These are phyloP conservation scores for Kwoniella sp. DNA, from an alignment of 768 basidiomycete genomes.

Conservation along the genomic window DNA sequence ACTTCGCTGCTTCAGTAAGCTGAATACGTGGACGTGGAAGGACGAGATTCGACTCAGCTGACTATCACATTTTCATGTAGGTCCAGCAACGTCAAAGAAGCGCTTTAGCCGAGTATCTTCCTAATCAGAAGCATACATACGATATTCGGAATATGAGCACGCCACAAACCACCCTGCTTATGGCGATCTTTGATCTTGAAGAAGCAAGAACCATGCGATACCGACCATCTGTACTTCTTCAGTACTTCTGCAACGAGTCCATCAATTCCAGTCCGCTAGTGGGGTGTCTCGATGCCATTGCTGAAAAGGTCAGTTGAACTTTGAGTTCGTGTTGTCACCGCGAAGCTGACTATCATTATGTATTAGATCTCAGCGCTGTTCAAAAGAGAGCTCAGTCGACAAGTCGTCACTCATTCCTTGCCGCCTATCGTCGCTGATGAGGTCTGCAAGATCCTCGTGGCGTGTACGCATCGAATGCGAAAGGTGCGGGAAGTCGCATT, in stretches of 20 bases:
- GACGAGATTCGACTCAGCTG: background rate
- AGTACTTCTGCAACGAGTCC: conserved; percentile 84
- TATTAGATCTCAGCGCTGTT: conserved; percentile 76
- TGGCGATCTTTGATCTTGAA: conserved; percentile 85
- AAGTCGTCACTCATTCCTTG: conserved; percentile 77
- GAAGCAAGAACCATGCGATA: conserved; percentile 78
- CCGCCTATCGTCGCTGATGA: conserved; percentile 70
- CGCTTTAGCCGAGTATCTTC: conserved; percentile 67
- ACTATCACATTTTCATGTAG: conserved; percentile 58
- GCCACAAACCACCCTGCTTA: conserved; percentile 80
- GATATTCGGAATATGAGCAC: conserved; percentile 75
- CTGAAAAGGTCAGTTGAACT: conserved; percentile 74
- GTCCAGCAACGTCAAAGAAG: conserved; percentile 70
- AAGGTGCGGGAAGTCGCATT: conserved; percentile 80
- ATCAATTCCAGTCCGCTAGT: conserved; percentile 74
- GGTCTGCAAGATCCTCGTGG: conserved; percentile 71
- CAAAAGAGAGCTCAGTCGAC: conserved; percentile 68
- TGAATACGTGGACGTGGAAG: background rate
- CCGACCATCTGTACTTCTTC: conserved; percentile 74
- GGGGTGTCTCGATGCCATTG: conserved; percentile 79
- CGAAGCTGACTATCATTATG: background rate
- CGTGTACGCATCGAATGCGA: conserved; percentile 77
- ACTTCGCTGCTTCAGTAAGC: conserved; percentile 60
- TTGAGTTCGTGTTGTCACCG: background rate
- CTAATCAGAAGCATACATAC: conserved; percentile 61